phyloP scores from a whole-genome alignment of 148 eudicot genomes.

The Salicornia ramosissima region DNA sequence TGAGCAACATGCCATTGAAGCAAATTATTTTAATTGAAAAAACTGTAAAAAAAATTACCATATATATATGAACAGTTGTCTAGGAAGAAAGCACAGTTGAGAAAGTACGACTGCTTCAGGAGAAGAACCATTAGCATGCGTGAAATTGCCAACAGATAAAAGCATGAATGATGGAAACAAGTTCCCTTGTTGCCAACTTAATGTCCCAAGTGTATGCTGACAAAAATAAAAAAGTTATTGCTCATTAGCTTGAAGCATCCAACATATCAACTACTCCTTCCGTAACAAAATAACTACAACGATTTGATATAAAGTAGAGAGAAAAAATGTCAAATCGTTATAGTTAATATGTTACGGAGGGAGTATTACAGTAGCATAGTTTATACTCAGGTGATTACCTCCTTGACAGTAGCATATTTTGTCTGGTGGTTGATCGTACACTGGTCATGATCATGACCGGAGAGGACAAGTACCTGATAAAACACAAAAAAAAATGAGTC shows the following conservation, averaged over 20 bases:
- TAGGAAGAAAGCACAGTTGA: slow-evolving; percentile 82
- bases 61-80: slow-evolving; percentile 60
- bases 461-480: slow-evolving; percentile 67
- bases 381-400: slow-evolving; percentile 43
- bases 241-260: slow-evolving; percentile 16
- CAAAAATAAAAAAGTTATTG: slow-evolving; percentile 13
- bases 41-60: slow-evolving; percentile 45
- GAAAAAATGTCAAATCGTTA: too few relatives aligned
- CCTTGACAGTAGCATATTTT: slow-evolving; percentile 51
- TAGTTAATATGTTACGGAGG: too few relatives aligned
- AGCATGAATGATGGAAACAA: slow-evolving; percentile 88
- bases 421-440: slow-evolving; percentile 67
- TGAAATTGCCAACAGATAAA: slow-evolving; percentile 53
- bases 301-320: too few relatives aligned
- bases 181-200: slow-evolving; percentile 98
- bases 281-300: too few relatives aligned
- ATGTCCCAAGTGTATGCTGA: slow-evolving; percentile 90
- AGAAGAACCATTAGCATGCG: slow-evolving; percentile 36
- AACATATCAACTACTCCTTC: not conserved
- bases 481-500: slow-evolving; percentile 1
- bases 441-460: slow-evolving; percentile 98
- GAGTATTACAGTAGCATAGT: not conserved
- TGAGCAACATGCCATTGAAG: not conserved
- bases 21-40: not conserved
- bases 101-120: slow-evolving; percentile 39